Evolutionary conservation across 108 stramenopile species (phyloP).

Genomic region (Nitzschia sp.): DNA sequence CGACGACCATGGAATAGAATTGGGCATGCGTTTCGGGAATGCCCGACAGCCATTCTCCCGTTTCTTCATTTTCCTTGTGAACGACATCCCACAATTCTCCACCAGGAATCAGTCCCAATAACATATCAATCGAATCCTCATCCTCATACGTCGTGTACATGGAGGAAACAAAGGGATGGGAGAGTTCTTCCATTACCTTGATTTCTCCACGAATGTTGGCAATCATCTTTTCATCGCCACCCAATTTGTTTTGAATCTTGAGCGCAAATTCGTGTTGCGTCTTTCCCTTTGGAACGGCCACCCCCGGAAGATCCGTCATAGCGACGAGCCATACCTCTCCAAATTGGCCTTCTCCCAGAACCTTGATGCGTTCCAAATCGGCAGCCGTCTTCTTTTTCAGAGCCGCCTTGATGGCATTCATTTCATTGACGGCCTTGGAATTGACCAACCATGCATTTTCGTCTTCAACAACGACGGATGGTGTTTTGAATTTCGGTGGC

Average conservation of each 20-base stretch:
- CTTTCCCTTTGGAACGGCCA: constrained; percentile 34
- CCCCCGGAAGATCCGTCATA: constrained; percentile 11
- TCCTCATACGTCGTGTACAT: constrained; percentile 81
- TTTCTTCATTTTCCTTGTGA: constrained; percentile 49
- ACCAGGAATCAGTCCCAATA: constrained; percentile 68
- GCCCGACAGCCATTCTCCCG: constrained; percentile 52
- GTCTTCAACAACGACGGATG: background rate
- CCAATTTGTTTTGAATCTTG: constrained; percentile 75
- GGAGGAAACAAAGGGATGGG: constrained; percentile 90
- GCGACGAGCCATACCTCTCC: constrained; percentile 58
- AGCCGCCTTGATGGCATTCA: background rate
- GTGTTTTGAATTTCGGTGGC: background rate
- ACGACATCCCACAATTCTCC: constrained; percentile 84
- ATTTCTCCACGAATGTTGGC: constrained; percentile 68
- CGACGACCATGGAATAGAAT: constrained; percentile 32
- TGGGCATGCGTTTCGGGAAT: constrained; percentile 47
- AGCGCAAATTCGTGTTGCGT: constrained; percentile 77
- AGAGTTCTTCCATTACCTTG: constrained; percentile 77
- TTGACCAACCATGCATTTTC: constrained; percentile 19
- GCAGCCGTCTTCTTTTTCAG: constrained; percentile 11
- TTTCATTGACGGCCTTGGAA: background rate
- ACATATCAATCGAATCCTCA: constrained; percentile 55
- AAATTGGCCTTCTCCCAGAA: constrained; percentile 58
- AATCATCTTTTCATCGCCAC: constrained; percentile 77
- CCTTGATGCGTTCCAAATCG: constrained; percentile 37